These are phyloP conservation scores for Yamadazyma buinensis DNA, from an alignment of 1,139 yeast species.

Conservation along the genomic window DNA sequence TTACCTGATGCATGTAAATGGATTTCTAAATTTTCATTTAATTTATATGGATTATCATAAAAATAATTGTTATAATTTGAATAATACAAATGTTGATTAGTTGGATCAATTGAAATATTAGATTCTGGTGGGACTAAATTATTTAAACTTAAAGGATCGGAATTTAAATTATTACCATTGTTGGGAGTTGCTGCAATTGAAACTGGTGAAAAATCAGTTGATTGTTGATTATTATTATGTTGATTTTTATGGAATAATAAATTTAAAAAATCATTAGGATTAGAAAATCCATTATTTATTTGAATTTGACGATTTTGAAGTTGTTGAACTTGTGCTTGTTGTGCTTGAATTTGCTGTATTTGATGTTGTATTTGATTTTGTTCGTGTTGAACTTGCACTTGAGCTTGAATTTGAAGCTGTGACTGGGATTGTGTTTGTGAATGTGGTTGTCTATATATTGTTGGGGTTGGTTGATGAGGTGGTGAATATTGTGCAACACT, in stretches of 20 bases:
- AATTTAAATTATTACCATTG: conserved; percentile 4
- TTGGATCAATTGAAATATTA: conserved; percentile 30
- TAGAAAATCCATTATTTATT: conserved; percentile 4
- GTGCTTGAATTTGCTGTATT: background rate
- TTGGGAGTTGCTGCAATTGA: conserved; percentile 17
- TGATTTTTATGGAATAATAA: conserved; percentile 48
- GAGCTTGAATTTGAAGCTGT: conserved; percentile 2
- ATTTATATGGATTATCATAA: conserved; percentile 41
- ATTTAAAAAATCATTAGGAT: conserved; percentile 38
- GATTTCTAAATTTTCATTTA: conserved; percentile 41
- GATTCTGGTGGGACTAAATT: conserved; percentile 14
- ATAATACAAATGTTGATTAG: conserved; percentile 34
- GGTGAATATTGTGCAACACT: background rate
- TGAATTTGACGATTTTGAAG: conserved; percentile 5
- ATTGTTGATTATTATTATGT: conserved; percentile 7
- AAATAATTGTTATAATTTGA: conserved; percentile 41
- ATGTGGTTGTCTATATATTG: background rate
- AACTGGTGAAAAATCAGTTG: conserved; percentile 8
- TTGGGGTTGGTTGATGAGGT: background rate
- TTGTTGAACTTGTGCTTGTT: background rate
- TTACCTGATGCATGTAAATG: conserved; percentile 38
- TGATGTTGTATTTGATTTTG: background rate
- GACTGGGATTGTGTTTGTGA: background rate
- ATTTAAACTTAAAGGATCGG: conserved; percentile 8
- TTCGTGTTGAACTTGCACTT: background rate